A percentile compares a stretch with the other conserved stretches of the same genome.
These are phyloP conservation scores for Tolypocladium inflatum DNA, from an alignment of 2,329 filamentous ascomycete species.

Conservation along the genomic window DNA sequence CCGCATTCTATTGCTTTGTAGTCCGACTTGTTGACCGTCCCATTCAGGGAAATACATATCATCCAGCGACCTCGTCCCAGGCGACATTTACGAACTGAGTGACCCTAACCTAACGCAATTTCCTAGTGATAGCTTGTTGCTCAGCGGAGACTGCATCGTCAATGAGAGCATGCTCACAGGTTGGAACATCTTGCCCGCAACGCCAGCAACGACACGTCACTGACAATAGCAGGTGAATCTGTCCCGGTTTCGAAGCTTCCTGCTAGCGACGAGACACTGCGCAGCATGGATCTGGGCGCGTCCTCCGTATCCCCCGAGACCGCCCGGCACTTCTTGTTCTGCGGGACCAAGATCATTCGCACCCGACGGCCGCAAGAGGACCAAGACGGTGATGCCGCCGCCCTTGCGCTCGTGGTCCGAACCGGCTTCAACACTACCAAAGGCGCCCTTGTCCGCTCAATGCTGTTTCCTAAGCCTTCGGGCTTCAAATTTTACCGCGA, in stretches of 20 bases:
- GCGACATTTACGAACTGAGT: conserved; percentile 93
- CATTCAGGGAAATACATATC: conserved; percentile 65
- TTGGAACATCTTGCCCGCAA: conserved; percentile 6
- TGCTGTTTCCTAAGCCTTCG: conserved; percentile 97
- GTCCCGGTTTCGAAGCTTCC: conserved; percentile 92
- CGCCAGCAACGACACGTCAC: neutral
- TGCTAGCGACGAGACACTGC: conserved; percentile 70
- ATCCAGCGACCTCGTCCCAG: conserved; percentile 83
- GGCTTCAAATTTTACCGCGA: conserved; percentile 98
- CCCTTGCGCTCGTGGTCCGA: conserved; percentile 81
- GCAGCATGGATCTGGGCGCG: conserved; percentile 65
- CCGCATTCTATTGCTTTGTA: neutral
- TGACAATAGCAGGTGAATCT: conserved; percentile 57
- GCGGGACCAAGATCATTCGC: conserved; percentile 89
- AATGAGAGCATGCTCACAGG: conserved; percentile 97
- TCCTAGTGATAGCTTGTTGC: conserved; percentile 81
- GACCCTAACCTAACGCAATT: conserved; percentile 84
- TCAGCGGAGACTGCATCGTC: conserved; percentile 94
- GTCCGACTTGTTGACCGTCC: neutral
- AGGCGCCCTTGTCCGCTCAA: conserved; percentile 87
- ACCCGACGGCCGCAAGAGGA: conserved; percentile 81
- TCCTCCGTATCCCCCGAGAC: conserved; percentile 75
- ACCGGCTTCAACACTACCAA: conserved; percentile 98
- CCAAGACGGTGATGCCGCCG: conserved; percentile 78
- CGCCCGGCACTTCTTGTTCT: conserved; percentile 85